phyloP scores from a whole-genome alignment of 805 yeast genomes.

The Sugiyamaella americana region DNA sequence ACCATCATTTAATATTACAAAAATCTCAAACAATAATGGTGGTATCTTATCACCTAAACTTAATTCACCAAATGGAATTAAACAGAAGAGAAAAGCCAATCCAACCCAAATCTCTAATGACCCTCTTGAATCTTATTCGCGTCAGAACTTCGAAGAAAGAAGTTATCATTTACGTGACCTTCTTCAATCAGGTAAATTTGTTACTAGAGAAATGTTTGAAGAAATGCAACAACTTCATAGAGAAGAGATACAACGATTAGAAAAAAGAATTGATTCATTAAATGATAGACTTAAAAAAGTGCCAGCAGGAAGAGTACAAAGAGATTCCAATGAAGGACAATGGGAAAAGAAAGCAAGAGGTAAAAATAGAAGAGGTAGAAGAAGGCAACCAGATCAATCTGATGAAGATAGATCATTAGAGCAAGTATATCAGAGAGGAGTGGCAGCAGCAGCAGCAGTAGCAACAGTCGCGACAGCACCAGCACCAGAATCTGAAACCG shows the following conservation, averaged over 20 bases:
- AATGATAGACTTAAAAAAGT: slow-evolving; percentile 2
- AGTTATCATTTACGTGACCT: slow-evolving; percentile 8
- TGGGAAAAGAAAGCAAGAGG: background rate
- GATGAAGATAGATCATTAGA: background rate
- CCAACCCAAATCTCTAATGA: background rate
- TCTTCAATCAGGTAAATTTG: slow-evolving; percentile 17
- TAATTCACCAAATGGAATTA: background rate
- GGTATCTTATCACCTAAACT: too few species aligned
- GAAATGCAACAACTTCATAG: slow-evolving; percentile 3
- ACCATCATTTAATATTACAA: too few species aligned
- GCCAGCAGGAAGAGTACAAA: background rate
- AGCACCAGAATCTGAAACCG: too few species aligned
- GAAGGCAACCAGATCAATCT: background rate
- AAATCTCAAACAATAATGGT: too few species aligned
- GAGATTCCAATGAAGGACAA: too few species aligned
- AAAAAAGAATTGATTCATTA: slow-evolving; percentile 8
- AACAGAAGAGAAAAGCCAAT: background rate
- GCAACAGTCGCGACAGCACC: too few species aligned
- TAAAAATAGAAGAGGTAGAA: background rate
- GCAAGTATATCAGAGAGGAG: background rate
- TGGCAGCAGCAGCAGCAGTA: too few species aligned
- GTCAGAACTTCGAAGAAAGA: slow-evolving; percentile 10
- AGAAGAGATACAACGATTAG: slow-evolving; percentile 9
- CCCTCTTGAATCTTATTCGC: slow-evolving; percentile 13
- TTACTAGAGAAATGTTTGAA: slow-evolving; percentile 10